Evolutionary conservation across 306 rosid genomes (phyloP).

Genomic region (Inga oerstediana): DNA sequence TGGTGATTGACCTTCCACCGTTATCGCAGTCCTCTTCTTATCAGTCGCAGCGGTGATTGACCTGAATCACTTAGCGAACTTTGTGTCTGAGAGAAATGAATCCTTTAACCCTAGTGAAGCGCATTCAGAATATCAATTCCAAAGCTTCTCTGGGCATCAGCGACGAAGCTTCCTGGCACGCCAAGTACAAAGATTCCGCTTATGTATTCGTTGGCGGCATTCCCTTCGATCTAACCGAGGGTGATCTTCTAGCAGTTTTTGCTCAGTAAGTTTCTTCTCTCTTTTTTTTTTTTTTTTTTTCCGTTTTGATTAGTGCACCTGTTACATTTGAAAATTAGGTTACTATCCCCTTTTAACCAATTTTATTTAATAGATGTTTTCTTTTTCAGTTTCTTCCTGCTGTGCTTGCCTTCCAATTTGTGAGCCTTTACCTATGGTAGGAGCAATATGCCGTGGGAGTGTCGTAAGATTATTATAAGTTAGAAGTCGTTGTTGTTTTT

Average conservation of each 20-base stretch:
- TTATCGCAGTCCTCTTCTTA: no score
- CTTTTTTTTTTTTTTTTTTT: not conserved
- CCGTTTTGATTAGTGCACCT: not conserved
- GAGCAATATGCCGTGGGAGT: not conserved
- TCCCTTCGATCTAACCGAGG: constrained; percentile 93
- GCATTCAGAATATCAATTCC: constrained; percentile 78
- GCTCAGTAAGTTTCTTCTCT: constrained; percentile 64
- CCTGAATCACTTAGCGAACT: not conserved
- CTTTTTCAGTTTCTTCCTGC: not conserved
- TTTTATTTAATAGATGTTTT: not conserved
- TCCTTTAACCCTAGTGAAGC: constrained; percentile 85
- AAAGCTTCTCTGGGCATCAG: constrained; percentile 74
- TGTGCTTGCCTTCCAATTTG: not conserved
- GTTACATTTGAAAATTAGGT: not conserved
- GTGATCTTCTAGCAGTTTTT: constrained; percentile 88
- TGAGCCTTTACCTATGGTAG: not conserved
- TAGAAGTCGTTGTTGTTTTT: not conserved
- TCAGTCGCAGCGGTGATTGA: not conserved
- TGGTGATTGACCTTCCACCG: no score
- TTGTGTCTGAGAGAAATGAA: constrained; percentile 53
- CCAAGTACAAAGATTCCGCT: constrained; percentile 86
- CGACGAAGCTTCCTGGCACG: constrained; percentile 89
- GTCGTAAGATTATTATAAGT: not conserved
- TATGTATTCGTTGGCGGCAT: constrained; percentile 83
- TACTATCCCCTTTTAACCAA: not conserved